A percentile compares a stretch with the other conserved stretches of the same genome.
Evolutionary conservation across 139 green algal species (phyloP).

Genomic region (Chlamydomonas schloesseri): DNA sequence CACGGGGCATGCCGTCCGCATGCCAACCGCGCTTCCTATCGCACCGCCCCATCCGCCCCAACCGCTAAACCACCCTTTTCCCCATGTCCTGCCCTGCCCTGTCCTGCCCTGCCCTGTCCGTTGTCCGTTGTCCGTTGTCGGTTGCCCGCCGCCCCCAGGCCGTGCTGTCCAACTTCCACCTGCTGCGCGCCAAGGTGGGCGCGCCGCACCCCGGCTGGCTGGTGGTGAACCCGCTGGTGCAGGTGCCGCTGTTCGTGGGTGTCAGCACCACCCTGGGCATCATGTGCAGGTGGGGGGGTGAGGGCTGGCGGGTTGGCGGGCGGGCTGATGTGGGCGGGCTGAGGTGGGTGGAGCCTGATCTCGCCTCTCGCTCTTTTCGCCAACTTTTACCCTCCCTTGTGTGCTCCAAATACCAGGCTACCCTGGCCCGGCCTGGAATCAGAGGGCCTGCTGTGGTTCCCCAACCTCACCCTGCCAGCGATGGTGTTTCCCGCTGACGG

Average conservation of each 20-base stretch:
- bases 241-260: slow-evolving; percentile 72
- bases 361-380: too few species aligned
- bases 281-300: slow-evolving; percentile 63
- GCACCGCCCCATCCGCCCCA: too few species aligned
- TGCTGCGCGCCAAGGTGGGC: slow-evolving; percentile 60
- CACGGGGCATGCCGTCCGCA: too few species aligned
- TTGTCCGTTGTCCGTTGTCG: too few species aligned
- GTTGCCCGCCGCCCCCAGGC: slow-evolving; percentile 5
- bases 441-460: slow-evolving; percentile 83
- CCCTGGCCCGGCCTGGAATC: slow-evolving; percentile 73
- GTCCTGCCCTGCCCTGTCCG: too few species aligned
- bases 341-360: too few species aligned
- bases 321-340: neutral
- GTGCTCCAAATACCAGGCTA: too few species aligned
- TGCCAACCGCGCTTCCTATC: too few species aligned
- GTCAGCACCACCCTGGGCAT: slow-evolving; percentile 65
- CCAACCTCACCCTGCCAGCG: slow-evolving; percentile 77
- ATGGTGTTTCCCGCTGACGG: neutral
- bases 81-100: too few species aligned
- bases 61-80: too few species aligned
- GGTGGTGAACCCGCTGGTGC: slow-evolving; percentile 72
- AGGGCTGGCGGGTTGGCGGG: neutral
- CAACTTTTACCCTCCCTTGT: too few species aligned
- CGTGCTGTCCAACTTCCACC: slow-evolving; percentile 46
- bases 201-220: slow-evolving; percentile 79